Percentiles rank a stretch among this genome's conserved stretches.
phyloP scores from a whole-genome alignment of 2,329 filamentous ascomycete genomes.

The Microcera coccophila region DNA sequence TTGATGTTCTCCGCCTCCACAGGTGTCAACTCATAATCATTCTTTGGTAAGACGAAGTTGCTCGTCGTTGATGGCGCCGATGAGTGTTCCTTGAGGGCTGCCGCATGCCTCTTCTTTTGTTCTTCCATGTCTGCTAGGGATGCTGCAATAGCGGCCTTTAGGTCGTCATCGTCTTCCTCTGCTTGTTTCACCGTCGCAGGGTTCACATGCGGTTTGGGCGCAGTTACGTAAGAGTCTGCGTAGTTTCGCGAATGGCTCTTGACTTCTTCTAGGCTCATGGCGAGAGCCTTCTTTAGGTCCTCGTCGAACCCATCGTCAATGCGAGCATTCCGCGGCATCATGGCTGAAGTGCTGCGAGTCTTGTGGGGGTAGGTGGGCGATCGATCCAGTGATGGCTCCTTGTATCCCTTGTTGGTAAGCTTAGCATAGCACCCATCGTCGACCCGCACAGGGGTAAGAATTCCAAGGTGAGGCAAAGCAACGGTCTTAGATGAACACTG shows the following conservation, averaged over 20 bases:
- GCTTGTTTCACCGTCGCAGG: conserved; percentile 42
- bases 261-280: conserved; percentile 95
- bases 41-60: conserved; percentile 65
- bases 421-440: conserved; percentile 95
- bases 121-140: conserved; percentile 97
- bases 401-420: conserved; percentile 65
- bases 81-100: conserved; percentile 75
- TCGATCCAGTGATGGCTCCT: conserved; percentile 44
- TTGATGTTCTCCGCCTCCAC: conserved; percentile 98
- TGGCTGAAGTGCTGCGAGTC: conserved; percentile 61
- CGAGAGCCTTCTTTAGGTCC: conserved; percentile 85
- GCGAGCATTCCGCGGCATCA: conserved; percentile 87
- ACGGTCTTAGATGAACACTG: conserved; percentile 88
- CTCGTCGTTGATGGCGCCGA: conserved; percentile 45
- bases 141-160: conserved; percentile 92
- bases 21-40: conserved; percentile 88
- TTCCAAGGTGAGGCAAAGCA: conserved; percentile 87
- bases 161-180: conserved; percentile 86
- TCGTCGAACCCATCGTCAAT: conserved; percentile 92
- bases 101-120: conserved; percentile 88
- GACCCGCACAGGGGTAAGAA: conserved; percentile 84
- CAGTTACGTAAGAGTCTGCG: conserved; percentile 52
- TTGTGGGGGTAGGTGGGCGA: conserved; percentile 54
- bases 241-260: conserved; percentile 72
- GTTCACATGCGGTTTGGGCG: conserved; percentile 36